Conservation (phyloP, 2,329 filamentous ascomycete species). For the Aureobasidium sp. region DNA sequence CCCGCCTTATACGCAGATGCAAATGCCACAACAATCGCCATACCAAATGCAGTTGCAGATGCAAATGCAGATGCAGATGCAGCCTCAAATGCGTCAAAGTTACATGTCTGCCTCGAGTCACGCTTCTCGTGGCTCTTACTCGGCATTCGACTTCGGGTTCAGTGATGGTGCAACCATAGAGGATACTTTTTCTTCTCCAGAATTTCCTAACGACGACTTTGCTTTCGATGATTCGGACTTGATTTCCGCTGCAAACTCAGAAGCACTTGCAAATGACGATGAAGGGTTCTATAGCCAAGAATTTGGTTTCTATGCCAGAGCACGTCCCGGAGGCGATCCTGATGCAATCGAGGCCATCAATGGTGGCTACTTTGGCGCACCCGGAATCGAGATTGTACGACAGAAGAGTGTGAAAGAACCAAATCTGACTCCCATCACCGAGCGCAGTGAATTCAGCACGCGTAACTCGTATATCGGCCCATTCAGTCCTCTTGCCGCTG, state of each 20-base stretch:
- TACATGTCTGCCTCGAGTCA: slow-evolving; percentile 4
- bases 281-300: slow-evolving; percentile 95
- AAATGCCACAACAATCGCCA: background rate
- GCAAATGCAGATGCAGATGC: slow-evolving; percentile 1
- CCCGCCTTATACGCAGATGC: background rate
- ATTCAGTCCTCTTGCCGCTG: slow-evolving; percentile 11
- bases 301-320: slow-evolving; percentile 82
- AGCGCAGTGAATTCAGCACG: slow-evolving; percentile 91
- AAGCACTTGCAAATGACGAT: slow-evolving; percentile 81
- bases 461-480: slow-evolving; percentile 69
- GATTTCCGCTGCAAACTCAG: slow-evolving; percentile 90
- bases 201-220: slow-evolving; percentile 35
- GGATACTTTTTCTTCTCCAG: slow-evolving; percentile 7
- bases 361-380: slow-evolving; percentile 82
- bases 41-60: too few relatives aligned
- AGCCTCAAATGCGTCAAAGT: background rate
- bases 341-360: slow-evolving; percentile 55
- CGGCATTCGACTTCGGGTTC: slow-evolving; percentile 33
- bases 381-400: slow-evolving; percentile 54
- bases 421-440: slow-evolving; percentile 91
- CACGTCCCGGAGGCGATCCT: slow-evolving; percentile 33
- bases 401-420: slow-evolving; percentile 77
- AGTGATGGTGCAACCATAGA: slow-evolving; percentile 20
- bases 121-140: slow-evolving; percentile 13
- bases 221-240: slow-evolving; percentile 65